phyloP scores from a whole-genome alignment of 2,329 filamentous ascomycete species.

The Diplodia mutila region DNA sequence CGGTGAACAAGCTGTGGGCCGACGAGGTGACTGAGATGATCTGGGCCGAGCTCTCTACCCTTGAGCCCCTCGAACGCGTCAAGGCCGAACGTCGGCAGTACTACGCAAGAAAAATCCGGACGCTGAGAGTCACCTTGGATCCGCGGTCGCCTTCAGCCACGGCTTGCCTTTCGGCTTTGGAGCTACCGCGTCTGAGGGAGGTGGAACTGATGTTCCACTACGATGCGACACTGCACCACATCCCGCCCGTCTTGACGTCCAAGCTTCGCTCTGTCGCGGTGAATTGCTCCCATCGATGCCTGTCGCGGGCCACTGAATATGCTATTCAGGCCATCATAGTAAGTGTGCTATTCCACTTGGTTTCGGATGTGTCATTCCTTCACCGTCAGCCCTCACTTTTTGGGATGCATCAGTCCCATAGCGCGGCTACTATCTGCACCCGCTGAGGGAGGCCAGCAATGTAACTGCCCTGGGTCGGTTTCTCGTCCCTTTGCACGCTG shows the following conservation, averaged over 20 bases:
- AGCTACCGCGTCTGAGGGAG: slow-evolving; percentile 2
- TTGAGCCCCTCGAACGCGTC: background rate
- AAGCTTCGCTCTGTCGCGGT: background rate
- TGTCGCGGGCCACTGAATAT: background rate
- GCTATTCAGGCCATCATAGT: slow-evolving; percentile 8
- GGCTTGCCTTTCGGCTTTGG: background rate
- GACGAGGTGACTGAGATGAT: slow-evolving; percentile 13
- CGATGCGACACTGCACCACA: slow-evolving; percentile 6
- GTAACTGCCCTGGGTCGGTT: background rate
- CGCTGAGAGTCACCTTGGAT: background rate
- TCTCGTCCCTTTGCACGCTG: slow-evolving; percentile 11
- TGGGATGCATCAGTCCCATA: background rate
- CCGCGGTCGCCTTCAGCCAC: background rate
- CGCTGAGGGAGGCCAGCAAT: no score
- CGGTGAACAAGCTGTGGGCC: slow-evolving; percentile 20
- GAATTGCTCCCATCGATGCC: slow-evolving; percentile 5
- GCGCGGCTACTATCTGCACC: no score
- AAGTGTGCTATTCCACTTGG: background rate
- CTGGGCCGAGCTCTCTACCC: background rate
- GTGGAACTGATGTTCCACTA: slow-evolving; percentile 5
- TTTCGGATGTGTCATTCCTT: background rate
- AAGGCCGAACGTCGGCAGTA: background rate
- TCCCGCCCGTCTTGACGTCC: background rate
- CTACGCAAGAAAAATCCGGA: slow-evolving; percentile 2
- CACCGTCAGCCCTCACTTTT: background rate